Evolutionary conservation across 495 filamentous ascomycete genomes (phyloP), one percentile per base, ranked within the genome.

Genomic region (Stereocaulon alpinum): DNA sequence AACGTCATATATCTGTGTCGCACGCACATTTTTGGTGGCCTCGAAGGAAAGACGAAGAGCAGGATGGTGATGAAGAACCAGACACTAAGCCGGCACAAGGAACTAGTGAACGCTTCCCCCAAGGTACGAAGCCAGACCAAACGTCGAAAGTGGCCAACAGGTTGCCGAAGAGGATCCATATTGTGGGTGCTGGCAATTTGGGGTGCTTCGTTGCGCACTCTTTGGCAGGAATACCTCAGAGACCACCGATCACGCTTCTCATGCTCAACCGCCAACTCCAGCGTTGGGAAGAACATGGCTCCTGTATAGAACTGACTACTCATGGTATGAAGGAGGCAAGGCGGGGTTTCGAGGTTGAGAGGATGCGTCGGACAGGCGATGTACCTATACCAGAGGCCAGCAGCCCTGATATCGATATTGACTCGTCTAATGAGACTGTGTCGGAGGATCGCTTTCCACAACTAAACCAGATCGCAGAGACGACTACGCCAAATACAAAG

Each of bases 201-300:
- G 83, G 82, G 14, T 75, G 71, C 17, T 82, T 86, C 52, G 73
- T 85, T 52, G 82, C 82, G 12, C 82, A 86, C 63, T 75, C 80
- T 6, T 67, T 86, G 6, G 77, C 76, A 6, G 73, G 76, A 32
- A 71, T 82, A 40, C 72, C 74, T 29, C 75, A 80, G 59, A 81
- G 76, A n/a, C 83, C 82, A 27, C 80, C 82, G 0, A 71, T 84
- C 24, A 82, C 82, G 12, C 68, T 86, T 15, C 66, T 85, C 10
- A 66, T 84, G 60, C 78, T 80, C 59, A 66, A 73, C 43, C 56
- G 34, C 27, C 49, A 40, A 24, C 22, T 50, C 22, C 40, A 32
- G 24, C n/a, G 18, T 6, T 60, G 57, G 58, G 37, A 60, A 56
- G 45, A 56, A 5, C 9, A 40, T 34, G 63, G 47, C 20, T 41